Evolutionary conservation across 805 yeast genomes (phyloP), one percentile per base, ranked within the genome.

Genomic region (Starmerella asiatica): DNA sequence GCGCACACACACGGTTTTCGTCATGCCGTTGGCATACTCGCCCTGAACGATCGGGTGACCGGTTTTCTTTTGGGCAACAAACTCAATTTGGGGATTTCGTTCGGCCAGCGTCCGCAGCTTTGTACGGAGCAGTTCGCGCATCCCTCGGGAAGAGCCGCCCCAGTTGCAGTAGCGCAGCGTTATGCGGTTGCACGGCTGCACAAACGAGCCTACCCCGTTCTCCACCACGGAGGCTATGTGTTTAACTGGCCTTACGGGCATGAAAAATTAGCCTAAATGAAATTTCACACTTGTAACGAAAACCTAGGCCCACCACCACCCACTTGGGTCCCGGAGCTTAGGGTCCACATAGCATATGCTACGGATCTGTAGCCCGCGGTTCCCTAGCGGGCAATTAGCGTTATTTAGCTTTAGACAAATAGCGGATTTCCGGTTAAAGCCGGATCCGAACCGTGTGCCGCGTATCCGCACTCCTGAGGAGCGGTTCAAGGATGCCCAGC

Each of bases 81-180:
- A 79, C 56, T 79, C 79, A 35, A 85, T 72, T 45, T 71, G 69
- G 30, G 82, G 76, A 55, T 82, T 68, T 34, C 63, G 52, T 17
- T 57, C 48, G 3, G 95, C 91, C 42, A 82, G 61, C 7, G 62
- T 46, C 38, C 70, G 62, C 24, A 73, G 67, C 51, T 71, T 67
- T 38, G 57, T 67, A 32, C 68, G 64, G 31, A 91, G 62, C 44
- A 79, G 74, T 40, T 79, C 76, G 43, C 67, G 67, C 63, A 85
- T 71, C 3, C 96, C 96, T 38, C 68, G 68, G 1, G 97, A 86
- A 2, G 93, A 79, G 18, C 96, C 97, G 32, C 96, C 97, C 78
- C 93, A 79, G 67, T 91, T 85, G 64, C 95, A 85, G 63, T 77
- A 91, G 45, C 81, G 79, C 34, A 91, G 58, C 1, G 78, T 69